Conservation (phyloP, 176 grass and related monocot species). For the Triticum timopheevii region DNA sequence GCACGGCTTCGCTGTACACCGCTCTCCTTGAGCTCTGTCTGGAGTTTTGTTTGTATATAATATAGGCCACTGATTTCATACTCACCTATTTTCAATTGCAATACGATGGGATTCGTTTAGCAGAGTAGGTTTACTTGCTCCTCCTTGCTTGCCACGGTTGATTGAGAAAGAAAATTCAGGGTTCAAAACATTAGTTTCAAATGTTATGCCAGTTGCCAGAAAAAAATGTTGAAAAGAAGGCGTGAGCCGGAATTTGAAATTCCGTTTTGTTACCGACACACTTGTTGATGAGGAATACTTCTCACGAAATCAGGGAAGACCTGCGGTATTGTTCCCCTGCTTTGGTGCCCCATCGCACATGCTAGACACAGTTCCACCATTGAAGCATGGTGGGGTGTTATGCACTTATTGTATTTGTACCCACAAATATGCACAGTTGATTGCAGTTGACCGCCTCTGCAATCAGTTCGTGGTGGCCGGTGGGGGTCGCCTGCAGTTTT, state of each 20-base stretch:
- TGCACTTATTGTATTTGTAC: neutral
- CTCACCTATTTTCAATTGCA: neutral
- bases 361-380: slow-evolving; percentile 21
- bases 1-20: neutral
- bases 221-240: neutral
- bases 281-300: neutral
- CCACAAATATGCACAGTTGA: slow-evolving; percentile 23
- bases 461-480: slow-evolving; percentile 9
- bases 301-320: neutral
- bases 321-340: neutral
- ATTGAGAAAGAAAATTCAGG: neutral
- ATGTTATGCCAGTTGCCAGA: neutral
- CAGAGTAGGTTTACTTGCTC: neutral
- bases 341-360: slow-evolving; percentile 12
- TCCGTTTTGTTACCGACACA: neutral
- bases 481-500: neutral
- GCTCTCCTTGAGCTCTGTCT: neutral
- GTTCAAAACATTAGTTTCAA: neutral
- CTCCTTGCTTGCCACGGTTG: neutral
- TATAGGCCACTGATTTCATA: neutral
- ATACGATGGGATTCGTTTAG: neutral
- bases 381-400: slow-evolving; percentile 28
- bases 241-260: neutral
- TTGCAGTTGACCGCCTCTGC: slow-evolving; percentile 40
- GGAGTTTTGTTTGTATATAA: no score